Evolutionary conservation across 495 filamentous ascomycete genomes (phyloP), one percentile per base, ranked within the genome.

Genomic region (Hapsidospora chrysogenum): DNA sequence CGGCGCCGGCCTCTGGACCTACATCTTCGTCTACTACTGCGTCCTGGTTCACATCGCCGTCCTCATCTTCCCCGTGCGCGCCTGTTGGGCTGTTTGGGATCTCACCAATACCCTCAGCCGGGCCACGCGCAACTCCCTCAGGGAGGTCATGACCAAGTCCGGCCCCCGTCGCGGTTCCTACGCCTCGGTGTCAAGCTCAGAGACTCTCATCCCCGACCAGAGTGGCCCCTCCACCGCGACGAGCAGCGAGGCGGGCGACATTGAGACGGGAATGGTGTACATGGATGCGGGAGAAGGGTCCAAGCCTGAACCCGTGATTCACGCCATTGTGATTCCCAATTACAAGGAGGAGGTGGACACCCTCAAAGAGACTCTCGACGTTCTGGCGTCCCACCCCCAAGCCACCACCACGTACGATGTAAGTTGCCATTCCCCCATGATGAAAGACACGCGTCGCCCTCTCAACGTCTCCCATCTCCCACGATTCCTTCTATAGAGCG

Each of bases 341-440:
- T 80, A 80, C 52, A 74, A 72, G 40, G 76, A 80, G 43, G 74
- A 78, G 17, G 50, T 74, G 36, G 67, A 74, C 33, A 76, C 67
- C 0, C 51, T 80, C 35, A 56, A 67, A 40, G 73, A 76, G 37
- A 79, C 76, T 1, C 50, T 79, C 19, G 68, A 71, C 18, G 73
- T 79, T 16, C 52, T 80, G 41, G 76, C 73, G 4, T 69, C 62
- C 23, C 76, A 80, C 47, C 64, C 72, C 3, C 63, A 72, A 38
- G 76, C 76, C 15, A 59, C 62, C 29, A 57, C 60, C 33, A 64
- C 62, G 28, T 80, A 80, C 54, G 74, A 80, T 57, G 75, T 78
- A 52, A 58, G 71, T 66, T 28, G 16, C 26, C 4, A 16, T 34
- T 17, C n/a, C n/a, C 14, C 11, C 5, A 9, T 9, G 1, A 8